Base-by-base conservation (phyloP, 2,329 filamentous ascomycete genomes). In the Nannizziopsis barbatae region DNA sequence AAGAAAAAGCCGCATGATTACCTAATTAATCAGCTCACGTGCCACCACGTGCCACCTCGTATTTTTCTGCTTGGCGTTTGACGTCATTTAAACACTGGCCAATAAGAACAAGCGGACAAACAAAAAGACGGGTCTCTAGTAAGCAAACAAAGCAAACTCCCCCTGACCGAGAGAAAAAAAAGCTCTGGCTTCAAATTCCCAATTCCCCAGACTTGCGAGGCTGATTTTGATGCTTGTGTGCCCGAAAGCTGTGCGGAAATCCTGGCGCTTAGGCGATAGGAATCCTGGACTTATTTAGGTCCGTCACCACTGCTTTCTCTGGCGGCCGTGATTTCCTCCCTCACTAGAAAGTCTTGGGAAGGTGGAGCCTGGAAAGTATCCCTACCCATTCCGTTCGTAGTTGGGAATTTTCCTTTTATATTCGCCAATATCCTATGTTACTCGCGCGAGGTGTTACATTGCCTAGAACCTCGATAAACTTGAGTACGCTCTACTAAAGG, bases 301-400 rank as follows among this genome's bases (percentile, higher is more conserved):
- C 31, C 35, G 31, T 46, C 8, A 40, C 20, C 36, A 9, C 18
- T 33, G 17, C 17, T 15, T 35, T n/a, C n/a, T 18, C 35, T n/a
- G 10, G 18, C 17, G 31, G 17, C 45, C 38, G 45, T 42, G 18
- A 42, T 47, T 47, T 46, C 45, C 45, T 37, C 45, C 11, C 15
- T 36, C 45, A 15, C 17, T 7, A 7, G 17, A 15, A n/a, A 32
- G 17, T 27, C 38, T 36, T 36, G 38, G 45, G 45, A 47, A 47
- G 45, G 45, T 39, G 38, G 45, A 47, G 45, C 45, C 45, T 27
- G 22, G 22, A 27, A 41, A 42, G 45, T 18, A 27, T 22, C 14
- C 14, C 8, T 9, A 15, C 18, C 27, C 11, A 32, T 46, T 32
- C 32, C 35, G 2, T 14, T 32, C 27, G 15, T 5, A 22, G 35